Evolutionary conservation across 1,284 basidiomycete genomes (phyloP).

Genomic region (Mycena citricolor): DNA sequence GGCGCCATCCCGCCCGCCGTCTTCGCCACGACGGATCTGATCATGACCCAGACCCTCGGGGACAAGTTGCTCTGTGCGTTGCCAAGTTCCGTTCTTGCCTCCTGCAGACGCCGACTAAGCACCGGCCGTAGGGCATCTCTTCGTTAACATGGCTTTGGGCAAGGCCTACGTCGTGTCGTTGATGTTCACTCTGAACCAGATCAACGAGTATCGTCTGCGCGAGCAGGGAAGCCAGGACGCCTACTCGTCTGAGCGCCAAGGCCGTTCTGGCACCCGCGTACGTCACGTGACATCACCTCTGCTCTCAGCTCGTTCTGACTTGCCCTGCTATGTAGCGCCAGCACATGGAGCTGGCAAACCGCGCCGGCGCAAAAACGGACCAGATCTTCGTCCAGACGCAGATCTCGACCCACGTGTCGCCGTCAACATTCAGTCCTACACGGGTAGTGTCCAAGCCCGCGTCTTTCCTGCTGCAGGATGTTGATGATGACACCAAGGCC

Average conservation of each 20-base stretch:
- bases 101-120: background rate
- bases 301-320: background rate
- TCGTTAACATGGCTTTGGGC: constrained; percentile 16
- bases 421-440: background rate
- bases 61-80: constrained; percentile 11
- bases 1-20: constrained; percentile 17
- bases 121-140: constrained; percentile 12
- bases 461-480: background rate
- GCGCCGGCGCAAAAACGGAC: background rate
- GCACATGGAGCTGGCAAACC: constrained; percentile 8
- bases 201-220: constrained; percentile 18
- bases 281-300: too few relatives aligned
- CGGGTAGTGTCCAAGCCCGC: too few relatives aligned
- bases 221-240: constrained; percentile 4
- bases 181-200: constrained; percentile 16
- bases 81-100: background rate
- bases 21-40: constrained; percentile 15
- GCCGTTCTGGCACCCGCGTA: too few relatives aligned
- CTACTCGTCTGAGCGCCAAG: constrained; percentile 1
- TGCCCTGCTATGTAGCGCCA: background rate
- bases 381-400: constrained; percentile 17
- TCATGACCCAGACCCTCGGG: constrained; percentile 17
- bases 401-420: constrained; percentile 13
- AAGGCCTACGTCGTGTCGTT: constrained; percentile 17
- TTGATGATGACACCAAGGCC: background rate